phyloP scores from a whole-genome alignment of 805 yeast species.

The Metschnikowia kunwiensis region DNA sequence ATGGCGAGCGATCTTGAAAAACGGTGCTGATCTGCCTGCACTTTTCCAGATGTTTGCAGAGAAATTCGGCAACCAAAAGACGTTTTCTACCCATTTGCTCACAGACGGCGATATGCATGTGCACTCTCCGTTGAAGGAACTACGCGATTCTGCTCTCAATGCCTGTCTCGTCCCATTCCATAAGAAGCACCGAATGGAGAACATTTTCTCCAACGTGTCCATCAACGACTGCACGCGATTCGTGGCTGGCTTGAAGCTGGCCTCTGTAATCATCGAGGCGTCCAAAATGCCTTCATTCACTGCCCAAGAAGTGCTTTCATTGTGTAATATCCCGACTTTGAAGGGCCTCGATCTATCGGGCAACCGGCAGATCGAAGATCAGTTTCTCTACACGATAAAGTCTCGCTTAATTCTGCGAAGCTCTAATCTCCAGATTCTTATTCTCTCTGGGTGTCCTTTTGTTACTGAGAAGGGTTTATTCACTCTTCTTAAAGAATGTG shows the following conservation, averaged over 20 bases:
- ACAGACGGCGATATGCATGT: slow-evolving; percentile 2
- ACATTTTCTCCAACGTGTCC: slow-evolving; percentile 29
- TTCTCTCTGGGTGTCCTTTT: slow-evolving; percentile 23
- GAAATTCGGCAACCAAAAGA: slow-evolving; percentile 15
- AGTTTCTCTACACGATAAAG: slow-evolving; percentile 25
- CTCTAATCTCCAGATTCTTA: slow-evolving; percentile 24
- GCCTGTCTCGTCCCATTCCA: slow-evolving; percentile 17
- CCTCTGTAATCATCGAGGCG: slow-evolving; percentile 27
- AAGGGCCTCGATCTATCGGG: slow-evolving; percentile 33
- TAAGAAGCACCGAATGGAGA: slow-evolving; percentile 34
- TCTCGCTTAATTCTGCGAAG: slow-evolving; percentile 17
- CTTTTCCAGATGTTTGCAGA: slow-evolving; percentile 29
- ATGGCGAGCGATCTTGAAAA: slow-evolving; percentile 29
- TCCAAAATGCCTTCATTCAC: slow-evolving; percentile 18
- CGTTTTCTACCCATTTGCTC: slow-evolving; percentile 27
- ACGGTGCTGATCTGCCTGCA: slow-evolving; percentile 29
- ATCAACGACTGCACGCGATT: slow-evolving; percentile 22
- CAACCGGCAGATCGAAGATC: slow-evolving; percentile 29
- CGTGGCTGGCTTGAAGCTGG: slow-evolving; percentile 18
- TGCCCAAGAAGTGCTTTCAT: slow-evolving; percentile 23
- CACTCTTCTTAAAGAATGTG: slow-evolving; percentile 8
- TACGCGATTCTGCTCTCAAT: slow-evolving; percentile 14
- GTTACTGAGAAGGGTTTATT: slow-evolving; percentile 13
- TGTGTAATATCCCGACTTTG: slow-evolving; percentile 28
- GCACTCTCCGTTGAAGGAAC: slow-evolving; percentile 4